Conservation (phyloP, 306 rosid species). For the Vigna angularis region DNA sequence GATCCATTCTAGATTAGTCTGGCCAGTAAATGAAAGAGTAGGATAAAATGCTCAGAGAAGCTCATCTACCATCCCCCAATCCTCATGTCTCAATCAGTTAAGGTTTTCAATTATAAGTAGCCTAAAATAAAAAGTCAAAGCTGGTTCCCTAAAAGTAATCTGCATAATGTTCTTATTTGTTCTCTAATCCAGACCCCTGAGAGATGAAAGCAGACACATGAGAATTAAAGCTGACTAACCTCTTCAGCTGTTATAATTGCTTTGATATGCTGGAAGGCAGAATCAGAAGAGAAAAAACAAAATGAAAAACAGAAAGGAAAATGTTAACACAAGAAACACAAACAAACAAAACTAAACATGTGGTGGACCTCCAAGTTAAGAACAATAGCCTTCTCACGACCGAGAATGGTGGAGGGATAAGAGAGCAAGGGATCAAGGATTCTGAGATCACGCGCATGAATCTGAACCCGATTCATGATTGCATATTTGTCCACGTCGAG, state of each 20-base stretch:
- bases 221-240: conserved; percentile 52
- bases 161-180: background rate
- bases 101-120: conserved; percentile 3
- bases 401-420: conserved; percentile 87
- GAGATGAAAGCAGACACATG: conserved; percentile 3
- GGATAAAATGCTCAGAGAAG: background rate
- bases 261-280: conserved; percentile 80
- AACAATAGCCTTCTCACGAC: conserved; percentile 93
- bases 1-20: conserved; percentile 7
- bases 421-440: conserved; percentile 91
- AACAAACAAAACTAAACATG: background rate
- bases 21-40: background rate
- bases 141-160: background rate
- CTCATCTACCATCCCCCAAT: conserved; percentile 21
- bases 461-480: conserved; percentile 86
- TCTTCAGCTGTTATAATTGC: conserved; percentile 97
- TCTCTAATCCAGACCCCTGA: background rate
- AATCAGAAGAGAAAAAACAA: conserved; percentile 4
- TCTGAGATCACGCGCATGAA: conserved; percentile 96
- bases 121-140: conserved; percentile 22
- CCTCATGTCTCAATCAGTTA: conserved; percentile 1
- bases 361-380: conserved; percentile 82
- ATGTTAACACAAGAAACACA: background rate
- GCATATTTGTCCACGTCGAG: conserved; percentile 89
- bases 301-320: background rate